These are phyloP conservation scores for Neopestalotiopsis rosae DNA, from an alignment of 2,329 filamentous ascomycete genomes.

Conservation along the genomic window DNA sequence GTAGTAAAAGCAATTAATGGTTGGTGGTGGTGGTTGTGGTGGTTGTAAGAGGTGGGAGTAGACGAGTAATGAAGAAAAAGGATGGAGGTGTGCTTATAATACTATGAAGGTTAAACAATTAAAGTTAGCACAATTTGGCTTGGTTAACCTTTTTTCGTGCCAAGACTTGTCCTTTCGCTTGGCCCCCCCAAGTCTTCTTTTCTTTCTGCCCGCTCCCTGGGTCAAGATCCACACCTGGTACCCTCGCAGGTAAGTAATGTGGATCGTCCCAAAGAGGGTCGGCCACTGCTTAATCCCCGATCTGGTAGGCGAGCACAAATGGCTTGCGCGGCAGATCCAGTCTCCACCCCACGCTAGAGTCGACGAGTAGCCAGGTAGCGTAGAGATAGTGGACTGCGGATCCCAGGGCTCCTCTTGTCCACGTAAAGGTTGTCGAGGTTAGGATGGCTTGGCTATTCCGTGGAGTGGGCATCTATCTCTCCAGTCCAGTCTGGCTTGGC, in stretches of 20 bases:
- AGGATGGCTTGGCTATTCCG: not conserved
- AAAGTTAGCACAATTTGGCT: constrained; percentile 19
- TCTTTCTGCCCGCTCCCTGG: not conserved
- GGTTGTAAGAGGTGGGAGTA: constrained; percentile 19
- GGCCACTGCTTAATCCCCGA: constrained; percentile 25
- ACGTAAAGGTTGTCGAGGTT: constrained; percentile 13
- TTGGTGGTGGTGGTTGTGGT: constrained; percentile 9
- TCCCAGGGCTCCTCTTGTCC: constrained; percentile 9
- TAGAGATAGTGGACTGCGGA: constrained; percentile 7
- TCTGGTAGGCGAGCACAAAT: constrained; percentile 16
- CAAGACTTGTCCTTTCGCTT: constrained; percentile 27
- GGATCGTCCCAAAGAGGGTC: constrained; percentile 32
- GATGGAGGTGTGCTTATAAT: constrained; percentile 12
- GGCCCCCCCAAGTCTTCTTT: constrained; percentile 27
- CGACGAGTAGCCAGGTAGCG: not conserved
- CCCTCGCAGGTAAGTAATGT: constrained; percentile 26
- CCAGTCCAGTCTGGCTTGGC: not conserved
- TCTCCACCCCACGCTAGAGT: constrained; percentile 5
- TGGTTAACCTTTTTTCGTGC: constrained; percentile 19
- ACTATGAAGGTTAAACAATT: constrained; percentile 16
- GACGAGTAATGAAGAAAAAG: constrained; percentile 11
- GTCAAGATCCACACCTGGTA: constrained; percentile 26
- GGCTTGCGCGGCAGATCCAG: constrained; percentile 20
- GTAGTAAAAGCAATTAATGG: constrained; percentile 14
- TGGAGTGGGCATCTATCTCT: not conserved